Base-by-base conservation (phyloP, 2,329 filamentous ascomycete species). In the Nemania sp. region DNA sequence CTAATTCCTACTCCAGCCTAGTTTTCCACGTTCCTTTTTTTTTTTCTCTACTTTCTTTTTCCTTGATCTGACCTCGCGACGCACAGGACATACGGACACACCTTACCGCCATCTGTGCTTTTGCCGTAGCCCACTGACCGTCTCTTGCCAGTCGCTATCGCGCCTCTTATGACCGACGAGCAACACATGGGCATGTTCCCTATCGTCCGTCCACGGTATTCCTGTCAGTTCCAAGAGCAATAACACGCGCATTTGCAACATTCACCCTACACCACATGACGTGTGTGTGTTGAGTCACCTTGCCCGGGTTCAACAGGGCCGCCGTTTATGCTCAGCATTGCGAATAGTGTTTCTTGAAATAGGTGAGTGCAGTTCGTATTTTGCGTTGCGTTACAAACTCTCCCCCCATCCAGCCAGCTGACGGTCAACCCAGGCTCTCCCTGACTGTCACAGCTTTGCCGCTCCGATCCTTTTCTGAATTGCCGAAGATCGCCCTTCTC, bases 211-310 rank as follows among this genome's bases (percentile, higher is more conserved):
- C 40, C 19, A 17, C 46, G 42, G 40, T 26, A 9, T 31, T 48
- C 15, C 42, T n/a, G 8, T 20, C 9, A 15, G 40, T 19, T 22
- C 17, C 22, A 22, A 42, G 33, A 48, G 22, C 28, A 52, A 49
- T 46, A 44, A 23, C 45, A 17, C 37, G 17, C 49, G 15, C 41
- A 42, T 42, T 23, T 22, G 33, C 39, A 47, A 56, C 44, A 28
- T 43, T 19, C 23, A 36, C 46, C 46, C 26, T 54, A 52, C 54
- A 56, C 63, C 64, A 59, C 58, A 67, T 67, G 65, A 65, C 64
- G 60, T 53, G 36, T 47, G 49, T 20, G 26, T 58, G 26, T 33
- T 54, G 36, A 47, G 20, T 37, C 34, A 49, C 44, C 62, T 59
- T 61, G 42, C 50, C 52, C 51, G 52, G 61, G 61, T 62, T 57